Percentiles rank a stretch among this genome's conserved stretches.
phyloP scores from a whole-genome alignment of 495 filamentous ascomycete genomes.

The Pyrenopolyporus hunteri region DNA sequence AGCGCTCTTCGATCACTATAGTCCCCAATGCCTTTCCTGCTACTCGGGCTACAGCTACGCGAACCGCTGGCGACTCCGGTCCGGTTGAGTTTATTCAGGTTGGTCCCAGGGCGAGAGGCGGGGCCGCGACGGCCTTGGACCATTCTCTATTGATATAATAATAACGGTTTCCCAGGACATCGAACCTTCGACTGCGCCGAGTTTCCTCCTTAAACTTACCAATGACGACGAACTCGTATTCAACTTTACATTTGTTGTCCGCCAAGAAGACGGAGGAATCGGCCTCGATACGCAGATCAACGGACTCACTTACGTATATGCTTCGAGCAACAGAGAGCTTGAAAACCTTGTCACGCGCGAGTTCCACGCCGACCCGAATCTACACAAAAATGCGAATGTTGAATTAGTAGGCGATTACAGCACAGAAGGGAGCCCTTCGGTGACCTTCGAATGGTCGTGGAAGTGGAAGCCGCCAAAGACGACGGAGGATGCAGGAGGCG shows the following conservation, averaged over 20 bases:
- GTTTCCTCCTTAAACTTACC: constrained; percentile 81
- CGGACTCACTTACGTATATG: constrained; percentile 90
- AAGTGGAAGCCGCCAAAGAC: constrained; percentile 91
- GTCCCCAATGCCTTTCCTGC: constrained; percentile 90
- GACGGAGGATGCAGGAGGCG: constrained; percentile 82
- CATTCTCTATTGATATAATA: constrained; percentile 21
- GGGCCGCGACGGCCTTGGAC: background rate
- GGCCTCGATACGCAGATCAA: constrained; percentile 77
- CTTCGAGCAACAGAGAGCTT: constrained; percentile 80
- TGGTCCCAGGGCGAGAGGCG: constrained; percentile 29
- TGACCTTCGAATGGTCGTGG: constrained; percentile 95
- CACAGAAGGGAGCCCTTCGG: constrained; percentile 78
- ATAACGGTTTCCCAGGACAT: constrained; percentile 67
- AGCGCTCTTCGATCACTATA: constrained; percentile 75
- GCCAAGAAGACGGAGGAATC: constrained; percentile 66
- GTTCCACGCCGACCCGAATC: constrained; percentile 95
- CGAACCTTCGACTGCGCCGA: constrained; percentile 68
- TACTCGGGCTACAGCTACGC: constrained; percentile 75
- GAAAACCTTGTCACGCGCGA: constrained; percentile 93
- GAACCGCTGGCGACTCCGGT: constrained; percentile 73
- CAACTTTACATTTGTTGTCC: constrained; percentile 87
- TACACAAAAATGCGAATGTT: constrained; percentile 97
- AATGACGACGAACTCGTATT: constrained; percentile 93
- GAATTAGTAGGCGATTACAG: constrained; percentile 87
- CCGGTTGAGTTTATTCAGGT: constrained; percentile 94